Evolutionary conservation across 1,139 yeast species (phyloP).

Genomic region (Meyerozyma smithsonii): DNA sequence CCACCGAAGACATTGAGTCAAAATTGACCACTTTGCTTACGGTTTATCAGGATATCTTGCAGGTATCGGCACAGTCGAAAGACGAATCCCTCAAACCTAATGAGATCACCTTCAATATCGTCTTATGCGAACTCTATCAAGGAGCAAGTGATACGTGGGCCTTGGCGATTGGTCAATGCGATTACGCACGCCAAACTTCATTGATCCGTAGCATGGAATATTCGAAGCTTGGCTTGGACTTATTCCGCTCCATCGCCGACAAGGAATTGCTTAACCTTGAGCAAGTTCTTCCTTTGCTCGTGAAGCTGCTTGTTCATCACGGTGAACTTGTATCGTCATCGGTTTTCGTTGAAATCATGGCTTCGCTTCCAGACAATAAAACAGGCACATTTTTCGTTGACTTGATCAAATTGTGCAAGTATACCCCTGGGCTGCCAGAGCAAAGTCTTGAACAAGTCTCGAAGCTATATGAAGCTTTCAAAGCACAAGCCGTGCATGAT

Average conservation of each 20-base stretch:
- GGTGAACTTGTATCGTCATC: conserved; percentile 25
- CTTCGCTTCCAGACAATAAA: not conserved
- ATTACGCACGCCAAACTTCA: conserved; percentile 20
- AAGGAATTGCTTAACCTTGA: conserved; percentile 23
- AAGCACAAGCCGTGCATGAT: conserved; percentile 6
- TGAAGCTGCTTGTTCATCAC: conserved; percentile 20
- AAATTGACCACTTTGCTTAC: conserved; percentile 56
- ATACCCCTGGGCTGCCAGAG: conserved; percentile 13
- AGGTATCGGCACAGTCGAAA: conserved; percentile 13
- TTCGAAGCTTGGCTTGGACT: conserved; percentile 57
- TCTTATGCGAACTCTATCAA: conserved; percentile 46
- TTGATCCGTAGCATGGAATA: conserved; percentile 54
- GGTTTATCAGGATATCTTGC: conserved; percentile 61
- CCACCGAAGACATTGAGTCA: conserved; percentile 28
- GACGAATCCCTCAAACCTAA: conserved; percentile 41
- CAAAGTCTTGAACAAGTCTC: conserved; percentile 25
- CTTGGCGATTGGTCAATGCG: conserved; percentile 8
- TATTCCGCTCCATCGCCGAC: conserved; percentile 43
- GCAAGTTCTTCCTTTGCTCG: conserved; percentile 23
- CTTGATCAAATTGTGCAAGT: conserved; percentile 21
- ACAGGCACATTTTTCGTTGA: conserved; percentile 8
- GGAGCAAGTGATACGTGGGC: conserved; percentile 26
- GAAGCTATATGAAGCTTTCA: conserved; percentile 22
- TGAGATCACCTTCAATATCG: conserved; percentile 46
- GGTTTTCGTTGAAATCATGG: conserved; percentile 16